Conservation (phyloP, 31 red algal species). For the Odonthalia washingtoniensis region DNA sequence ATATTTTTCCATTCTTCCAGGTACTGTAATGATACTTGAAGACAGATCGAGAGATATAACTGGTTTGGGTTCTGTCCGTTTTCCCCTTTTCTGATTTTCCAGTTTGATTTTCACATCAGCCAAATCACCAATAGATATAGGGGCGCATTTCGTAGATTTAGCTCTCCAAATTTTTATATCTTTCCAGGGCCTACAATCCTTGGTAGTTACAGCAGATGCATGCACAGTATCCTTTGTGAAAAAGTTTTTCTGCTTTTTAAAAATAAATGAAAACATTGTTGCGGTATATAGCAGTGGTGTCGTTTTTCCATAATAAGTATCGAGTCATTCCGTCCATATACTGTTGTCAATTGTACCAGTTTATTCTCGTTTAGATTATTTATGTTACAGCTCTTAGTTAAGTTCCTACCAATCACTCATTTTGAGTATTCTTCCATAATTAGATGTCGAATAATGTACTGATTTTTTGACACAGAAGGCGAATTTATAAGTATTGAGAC, state of each 20-base stretch:
- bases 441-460: not conserved
- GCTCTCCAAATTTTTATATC: too few relatives aligned
- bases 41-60: not conserved
- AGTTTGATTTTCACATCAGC: too few relatives aligned
- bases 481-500: not conserved
- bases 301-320: not conserved
- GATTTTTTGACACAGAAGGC: not conserved
- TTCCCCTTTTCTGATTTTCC: not conserved
- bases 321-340: not conserved
- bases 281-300: not conserved
- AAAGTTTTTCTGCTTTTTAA: not conserved
- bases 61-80: not conserved
- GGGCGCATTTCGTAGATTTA: too few relatives aligned
- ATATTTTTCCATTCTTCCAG: not conserved
- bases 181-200: not conserved
- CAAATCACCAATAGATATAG: too few relatives aligned
- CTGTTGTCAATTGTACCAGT: not conserved
- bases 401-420: too few relatives aligned
- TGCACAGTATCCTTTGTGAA: too few relatives aligned
- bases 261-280: not conserved
- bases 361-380: slow-evolving; percentile 20
- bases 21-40: too few relatives aligned
- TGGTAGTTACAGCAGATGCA: not conserved
- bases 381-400: too few relatives aligned
- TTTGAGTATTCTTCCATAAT: not conserved